phyloP scores from a whole-genome alignment of 2,329 filamentous ascomycete genomes.

The Leptographium lundbergii region DNA sequence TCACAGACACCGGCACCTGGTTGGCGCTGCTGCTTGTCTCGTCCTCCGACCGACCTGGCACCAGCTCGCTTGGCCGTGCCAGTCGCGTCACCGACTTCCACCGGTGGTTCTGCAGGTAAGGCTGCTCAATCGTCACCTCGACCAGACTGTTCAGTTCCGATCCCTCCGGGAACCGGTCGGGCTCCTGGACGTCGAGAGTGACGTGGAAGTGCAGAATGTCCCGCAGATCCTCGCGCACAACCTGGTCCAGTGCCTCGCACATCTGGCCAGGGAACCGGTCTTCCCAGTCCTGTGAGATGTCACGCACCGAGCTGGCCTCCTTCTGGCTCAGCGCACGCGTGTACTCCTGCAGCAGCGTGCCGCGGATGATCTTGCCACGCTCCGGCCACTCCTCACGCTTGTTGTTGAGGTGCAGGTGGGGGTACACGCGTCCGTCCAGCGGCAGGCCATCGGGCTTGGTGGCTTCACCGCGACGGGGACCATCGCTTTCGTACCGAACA shows the following conservation, averaged over 20 bases:
- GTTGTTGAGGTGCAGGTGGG: conserved; percentile 42
- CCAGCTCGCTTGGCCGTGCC: conserved; percentile 42
- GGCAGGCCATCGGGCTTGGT: conserved; percentile 28
- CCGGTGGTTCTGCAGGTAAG: conserved; percentile 38
- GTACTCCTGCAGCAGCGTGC: conserved; percentile 45
- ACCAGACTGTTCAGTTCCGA: conserved; percentile 47
- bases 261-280: conserved; percentile 41
- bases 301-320: conserved; percentile 41
- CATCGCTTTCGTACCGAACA: conserved; percentile 36
- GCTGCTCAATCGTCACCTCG: conserved; percentile 44
- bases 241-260: conserved; percentile 34
- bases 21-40: conserved; percentile 5
- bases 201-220: conserved; percentile 51
- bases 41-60: conserved; percentile 5
- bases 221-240: conserved; percentile 35
- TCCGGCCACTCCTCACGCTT: conserved; percentile 36
- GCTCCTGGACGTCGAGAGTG: conserved; percentile 45
- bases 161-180: conserved; percentile 43
- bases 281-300: conserved; percentile 43
- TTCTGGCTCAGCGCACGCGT: conserved; percentile 40
- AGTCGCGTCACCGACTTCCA: conserved; percentile 51
- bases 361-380: conserved; percentile 29
- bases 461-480: conserved; percentile 17
- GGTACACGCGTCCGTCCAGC: conserved; percentile 36
- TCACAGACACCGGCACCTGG: conserved; percentile 24